phyloP scores from a whole-genome alignment of 768 basidiomycete genomes.

The Serendipita indica region DNA sequence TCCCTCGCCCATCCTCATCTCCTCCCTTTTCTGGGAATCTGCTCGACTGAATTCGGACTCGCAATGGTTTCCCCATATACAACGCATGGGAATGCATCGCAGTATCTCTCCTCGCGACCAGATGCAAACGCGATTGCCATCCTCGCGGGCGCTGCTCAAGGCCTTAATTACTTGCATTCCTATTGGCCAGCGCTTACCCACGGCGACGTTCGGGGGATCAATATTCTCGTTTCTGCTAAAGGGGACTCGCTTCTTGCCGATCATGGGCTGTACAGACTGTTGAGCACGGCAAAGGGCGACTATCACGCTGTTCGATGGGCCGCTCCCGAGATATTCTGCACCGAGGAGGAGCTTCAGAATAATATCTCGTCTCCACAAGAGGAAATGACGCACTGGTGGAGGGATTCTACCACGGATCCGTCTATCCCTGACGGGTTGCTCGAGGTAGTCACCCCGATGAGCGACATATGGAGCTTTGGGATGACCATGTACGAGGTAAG shows the following conservation, averaged over 20 bases:
- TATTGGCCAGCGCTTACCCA: constrained; percentile 1
- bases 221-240: neutral
- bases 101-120: neutral
- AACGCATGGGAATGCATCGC: neutral
- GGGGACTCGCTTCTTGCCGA: constrained; percentile 1
- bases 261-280: neutral
- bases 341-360: neutral
- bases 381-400: neutral
- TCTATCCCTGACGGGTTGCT: neutral
- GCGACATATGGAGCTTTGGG: constrained; percentile 7
- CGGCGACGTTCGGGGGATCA: constrained; percentile 7
- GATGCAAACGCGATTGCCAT: neutral
- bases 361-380: neutral
- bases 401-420: neutral
- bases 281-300: neutral
- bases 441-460: constrained; percentile 1
- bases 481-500: constrained; percentile 7
- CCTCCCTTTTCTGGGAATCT: neutral
- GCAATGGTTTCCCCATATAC: neutral
- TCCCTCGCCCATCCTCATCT: neutral
- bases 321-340: neutral
- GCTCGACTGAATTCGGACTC: neutral
- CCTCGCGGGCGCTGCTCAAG: neutral
- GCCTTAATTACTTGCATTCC: neutral
- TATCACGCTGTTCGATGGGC: neutral